These are phyloP conservation scores for Solanum corneliomulleri DNA, from an alignment of 257 asterid species.

Conservation along the genomic window DNA sequence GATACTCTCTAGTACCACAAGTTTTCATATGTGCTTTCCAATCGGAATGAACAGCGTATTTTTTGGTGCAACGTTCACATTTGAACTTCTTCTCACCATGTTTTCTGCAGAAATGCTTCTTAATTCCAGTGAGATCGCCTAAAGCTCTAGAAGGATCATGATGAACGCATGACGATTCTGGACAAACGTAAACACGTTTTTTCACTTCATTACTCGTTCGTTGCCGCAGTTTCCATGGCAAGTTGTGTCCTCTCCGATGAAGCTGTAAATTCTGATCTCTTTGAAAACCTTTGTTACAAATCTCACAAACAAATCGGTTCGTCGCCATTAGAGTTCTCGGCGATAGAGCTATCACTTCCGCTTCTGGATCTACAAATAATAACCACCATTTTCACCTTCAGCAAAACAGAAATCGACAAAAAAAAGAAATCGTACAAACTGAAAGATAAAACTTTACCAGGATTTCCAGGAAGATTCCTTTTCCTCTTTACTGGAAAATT, in stretches of 20 bases:
- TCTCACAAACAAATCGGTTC: conserved; percentile 78
- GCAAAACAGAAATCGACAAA: not conserved
- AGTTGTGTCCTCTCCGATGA: conserved; percentile 83
- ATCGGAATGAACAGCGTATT: conserved; percentile 77
- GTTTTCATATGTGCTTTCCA: conserved; percentile 95
- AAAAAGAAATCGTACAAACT: not conserved
- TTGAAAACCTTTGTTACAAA: conserved; percentile 91
- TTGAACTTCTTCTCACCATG: conserved; percentile 85
- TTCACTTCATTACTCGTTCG: conserved; percentile 39
- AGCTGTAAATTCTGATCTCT: conserved; percentile 91
- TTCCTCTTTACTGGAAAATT: conserved; percentile 36
- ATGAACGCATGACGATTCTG: conserved; percentile 57
- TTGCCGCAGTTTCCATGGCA: conserved; percentile 93
- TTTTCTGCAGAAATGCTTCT: conserved; percentile 80
- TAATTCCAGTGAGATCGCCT: conserved; percentile 89
- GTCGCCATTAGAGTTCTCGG: conserved; percentile 70
- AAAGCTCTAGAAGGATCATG: conserved; percentile 81
- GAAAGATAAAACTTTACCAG: conserved; percentile 30
- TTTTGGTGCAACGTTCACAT: conserved; percentile 82
- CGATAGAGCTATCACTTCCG: conserved; percentile 78
- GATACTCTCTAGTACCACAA: conserved; percentile 84
- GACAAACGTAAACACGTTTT: conserved; percentile 86
- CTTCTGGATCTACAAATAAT: conserved; percentile 62
- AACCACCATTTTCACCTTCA: not conserved
- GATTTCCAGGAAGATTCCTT: conserved; percentile 94